Evolutionary conservation across 768 basidiomycete genomes (phyloP).

Genomic region (Hypsizygus marmoreus): DNA sequence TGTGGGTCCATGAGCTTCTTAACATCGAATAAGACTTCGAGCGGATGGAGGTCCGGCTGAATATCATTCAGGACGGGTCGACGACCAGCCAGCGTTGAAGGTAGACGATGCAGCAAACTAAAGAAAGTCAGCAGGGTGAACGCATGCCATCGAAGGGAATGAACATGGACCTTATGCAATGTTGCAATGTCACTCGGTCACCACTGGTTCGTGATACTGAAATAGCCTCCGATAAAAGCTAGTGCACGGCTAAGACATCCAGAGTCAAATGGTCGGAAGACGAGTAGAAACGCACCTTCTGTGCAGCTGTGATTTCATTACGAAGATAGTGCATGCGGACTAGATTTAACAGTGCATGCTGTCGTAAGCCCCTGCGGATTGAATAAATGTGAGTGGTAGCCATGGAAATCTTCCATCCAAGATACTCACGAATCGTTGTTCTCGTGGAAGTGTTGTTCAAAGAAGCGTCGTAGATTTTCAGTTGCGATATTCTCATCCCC

Average conservation of each 20-base stretch:
- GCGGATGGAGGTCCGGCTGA: constrained; percentile 73
- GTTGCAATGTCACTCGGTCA: constrained; percentile 73
- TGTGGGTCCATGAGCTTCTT: constrained; percentile 71
- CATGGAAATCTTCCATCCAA: not conserved
- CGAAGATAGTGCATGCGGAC: constrained; percentile 77
- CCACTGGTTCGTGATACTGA: constrained; percentile 71
- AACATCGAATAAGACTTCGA: constrained; percentile 77
- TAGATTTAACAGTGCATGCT: constrained; percentile 77
- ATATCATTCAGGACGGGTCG: constrained; percentile 68
- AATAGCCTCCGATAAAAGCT: constrained; percentile 80
- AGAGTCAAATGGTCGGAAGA: not conserved
- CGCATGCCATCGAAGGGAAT: constrained; percentile 1
- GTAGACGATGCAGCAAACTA: constrained; percentile 75
- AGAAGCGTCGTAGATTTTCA: constrained; percentile 75
- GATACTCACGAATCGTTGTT: constrained; percentile 73
- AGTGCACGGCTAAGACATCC: not conserved
- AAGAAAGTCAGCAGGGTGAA: constrained; percentile 3
- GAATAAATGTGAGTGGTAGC: not conserved
- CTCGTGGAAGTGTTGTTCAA: constrained; percentile 85
- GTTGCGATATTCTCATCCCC: constrained; percentile 72
- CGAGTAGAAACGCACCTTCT: constrained; percentile 46
- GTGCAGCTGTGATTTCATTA: constrained; percentile 66
- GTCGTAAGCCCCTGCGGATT: constrained; percentile 64
- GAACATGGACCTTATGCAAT: constrained; percentile 78
- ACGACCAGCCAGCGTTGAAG: constrained; percentile 45